Percentiles rank a stretch among this genome's conserved stretches.
Evolutionary conservation across 805 yeast species (phyloP).

Genomic region (Yarrowia osloensis): DNA sequence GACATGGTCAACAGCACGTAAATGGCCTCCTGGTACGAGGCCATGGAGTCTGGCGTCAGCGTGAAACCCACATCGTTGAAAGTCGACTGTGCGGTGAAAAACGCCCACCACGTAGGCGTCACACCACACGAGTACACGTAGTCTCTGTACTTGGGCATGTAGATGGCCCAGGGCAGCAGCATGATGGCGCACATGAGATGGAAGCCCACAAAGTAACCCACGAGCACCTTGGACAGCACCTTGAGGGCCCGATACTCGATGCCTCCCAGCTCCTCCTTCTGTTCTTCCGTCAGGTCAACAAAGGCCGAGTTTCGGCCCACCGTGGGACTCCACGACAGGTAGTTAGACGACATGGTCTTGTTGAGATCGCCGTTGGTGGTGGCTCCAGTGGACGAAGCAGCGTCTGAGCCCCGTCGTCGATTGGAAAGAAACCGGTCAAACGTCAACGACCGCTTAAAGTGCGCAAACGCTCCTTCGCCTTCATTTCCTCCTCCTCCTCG

Average conservation of each 20-base stretch:
- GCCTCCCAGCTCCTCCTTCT: conserved; percentile 94
- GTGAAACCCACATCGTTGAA: conserved; percentile 88
- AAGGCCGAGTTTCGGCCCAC: conserved; percentile 93
- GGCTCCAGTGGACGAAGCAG: neutral
- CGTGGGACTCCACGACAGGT: conserved; percentile 87
- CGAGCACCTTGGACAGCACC: conserved; percentile 64
- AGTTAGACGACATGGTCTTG: conserved; percentile 46
- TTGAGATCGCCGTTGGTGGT: neutral
- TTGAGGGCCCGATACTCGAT: conserved; percentile 92
- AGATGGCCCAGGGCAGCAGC: conserved; percentile 51
- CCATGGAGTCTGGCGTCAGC: conserved; percentile 78
- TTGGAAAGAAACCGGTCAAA: conserved; percentile 22
- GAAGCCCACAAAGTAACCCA: conserved; percentile 73
- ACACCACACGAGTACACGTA: conserved; percentile 58
- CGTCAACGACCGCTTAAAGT: neutral
- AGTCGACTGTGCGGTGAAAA: conserved; percentile 75
- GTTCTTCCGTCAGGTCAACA: conserved; percentile 74
- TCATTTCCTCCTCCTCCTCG: neutral
- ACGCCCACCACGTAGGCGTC: conserved; percentile 89
- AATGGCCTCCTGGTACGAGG: conserved; percentile 60
- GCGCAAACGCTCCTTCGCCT: neutral
- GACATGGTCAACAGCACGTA: conserved; percentile 64
- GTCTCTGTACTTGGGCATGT: conserved; percentile 35
- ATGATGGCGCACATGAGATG: conserved; percentile 60
- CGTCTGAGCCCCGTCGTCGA: neutral